A percentile compares a stretch with the other conserved stretches of the same genome.
Evolutionary conservation across 2,329 filamentous ascomycete genomes (phyloP).

Genomic region (Aschersonia sp.): DNA sequence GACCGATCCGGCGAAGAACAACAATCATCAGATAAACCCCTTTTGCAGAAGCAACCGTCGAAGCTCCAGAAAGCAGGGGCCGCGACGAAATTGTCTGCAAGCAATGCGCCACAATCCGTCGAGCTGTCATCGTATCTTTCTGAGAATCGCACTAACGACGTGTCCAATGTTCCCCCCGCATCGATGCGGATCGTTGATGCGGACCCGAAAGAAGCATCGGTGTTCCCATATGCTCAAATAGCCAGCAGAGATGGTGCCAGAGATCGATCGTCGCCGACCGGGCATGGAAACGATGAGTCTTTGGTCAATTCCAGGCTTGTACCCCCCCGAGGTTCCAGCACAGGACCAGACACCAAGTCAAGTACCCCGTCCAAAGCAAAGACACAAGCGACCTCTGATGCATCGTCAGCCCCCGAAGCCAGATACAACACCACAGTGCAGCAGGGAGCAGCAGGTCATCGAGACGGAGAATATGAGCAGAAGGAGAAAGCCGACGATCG

Average conservation of each 20-base stretch:
- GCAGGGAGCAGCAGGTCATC: constrained; percentile 2
- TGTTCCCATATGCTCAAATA: constrained; percentile 14
- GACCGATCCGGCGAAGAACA: constrained; percentile 25
- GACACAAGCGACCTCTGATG: constrained; percentile 52
- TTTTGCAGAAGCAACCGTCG: constrained; percentile 41
- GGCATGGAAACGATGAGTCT: constrained; percentile 23
- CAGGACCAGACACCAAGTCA: constrained; percentile 33
- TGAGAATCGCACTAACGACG: constrained; percentile 33
- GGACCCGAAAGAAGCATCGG: constrained; percentile 28
- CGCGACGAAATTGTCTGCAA: constrained; percentile 22
- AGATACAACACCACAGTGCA: constrained; percentile 22
- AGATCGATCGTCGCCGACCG: constrained; percentile 18
- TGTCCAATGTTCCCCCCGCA: constrained; percentile 40
- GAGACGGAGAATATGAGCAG: neutral
- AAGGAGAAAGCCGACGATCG: neutral
- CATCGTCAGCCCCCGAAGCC: constrained; percentile 47
- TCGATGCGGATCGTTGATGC: constrained; percentile 45
- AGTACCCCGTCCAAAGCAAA: constrained; percentile 36
- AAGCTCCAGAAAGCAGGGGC: constrained; percentile 57
- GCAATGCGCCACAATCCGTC: constrained; percentile 16
- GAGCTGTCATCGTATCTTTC: constrained; percentile 28
- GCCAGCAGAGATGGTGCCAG: constrained; percentile 12
- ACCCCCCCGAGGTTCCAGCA: constrained; percentile 10
- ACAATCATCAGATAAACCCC: constrained; percentile 23
- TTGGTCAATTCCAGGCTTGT: constrained; percentile 8